These are phyloP conservation scores for Daldinia vernicosa DNA, from an alignment of 495 filamentous ascomycete genomes.

Conservation along the genomic window DNA sequence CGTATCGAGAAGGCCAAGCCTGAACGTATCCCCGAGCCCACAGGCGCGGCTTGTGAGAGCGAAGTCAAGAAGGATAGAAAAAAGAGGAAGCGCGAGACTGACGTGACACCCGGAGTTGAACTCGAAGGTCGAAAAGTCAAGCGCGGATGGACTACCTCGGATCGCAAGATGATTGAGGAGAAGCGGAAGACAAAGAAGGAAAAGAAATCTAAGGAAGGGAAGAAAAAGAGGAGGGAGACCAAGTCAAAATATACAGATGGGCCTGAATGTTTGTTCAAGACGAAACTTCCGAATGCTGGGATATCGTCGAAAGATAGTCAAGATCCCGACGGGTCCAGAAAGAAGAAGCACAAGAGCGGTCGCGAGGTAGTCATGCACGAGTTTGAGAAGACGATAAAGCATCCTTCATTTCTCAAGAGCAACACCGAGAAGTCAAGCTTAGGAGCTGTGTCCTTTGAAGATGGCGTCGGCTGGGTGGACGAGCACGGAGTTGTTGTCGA, in stretches of 20 bases:
- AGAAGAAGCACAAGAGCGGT: constrained; percentile 61
- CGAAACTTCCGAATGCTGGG: constrained; percentile 67
- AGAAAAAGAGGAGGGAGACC: constrained; percentile 64
- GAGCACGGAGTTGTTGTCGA: constrained; percentile 80
- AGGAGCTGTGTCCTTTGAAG: constrained; percentile 64
- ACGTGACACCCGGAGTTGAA: constrained; percentile 73
- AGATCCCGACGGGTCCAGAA: constrained; percentile 58
- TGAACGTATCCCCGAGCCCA: constrained; percentile 47
- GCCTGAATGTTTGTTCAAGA: constrained; percentile 82
- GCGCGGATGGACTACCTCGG: constrained; percentile 85
- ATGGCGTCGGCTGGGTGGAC: constrained; percentile 91
- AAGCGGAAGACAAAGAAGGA: constrained; percentile 51
- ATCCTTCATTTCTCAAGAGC: constrained; percentile 76
- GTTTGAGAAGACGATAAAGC: constrained; percentile 79
- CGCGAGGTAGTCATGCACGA: constrained; percentile 76
- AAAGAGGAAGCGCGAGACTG: constrained; percentile 71
- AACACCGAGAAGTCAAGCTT: constrained; percentile 46
- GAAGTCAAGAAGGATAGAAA: constrained; percentile 53
- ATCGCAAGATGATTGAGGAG: constrained; percentile 59
- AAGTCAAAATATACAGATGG: constrained; percentile 82
- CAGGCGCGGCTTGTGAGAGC: constrained; percentile 48
- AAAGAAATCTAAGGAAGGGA: constrained; percentile 49
- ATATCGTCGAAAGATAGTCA: constrained; percentile 52
- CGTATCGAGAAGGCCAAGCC: constrained; percentile 80
- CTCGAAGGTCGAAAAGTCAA: constrained; percentile 82